Conservation (phyloP, 192 early-diverging fungal genomes). For the Funneliformis geosporum region DNA sequence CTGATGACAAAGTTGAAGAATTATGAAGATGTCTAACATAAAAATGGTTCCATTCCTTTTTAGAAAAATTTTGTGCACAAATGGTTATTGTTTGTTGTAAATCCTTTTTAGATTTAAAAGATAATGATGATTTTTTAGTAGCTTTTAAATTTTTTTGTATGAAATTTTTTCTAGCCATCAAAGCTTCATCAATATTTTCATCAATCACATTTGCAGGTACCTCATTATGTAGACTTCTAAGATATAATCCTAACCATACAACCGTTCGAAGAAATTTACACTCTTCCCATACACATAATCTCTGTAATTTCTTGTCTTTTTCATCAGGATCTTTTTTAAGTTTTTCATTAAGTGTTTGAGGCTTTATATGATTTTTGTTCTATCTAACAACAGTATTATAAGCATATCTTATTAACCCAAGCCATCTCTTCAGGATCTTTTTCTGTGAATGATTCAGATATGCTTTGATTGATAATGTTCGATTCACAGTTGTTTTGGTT, state of each 20-base stretch:
- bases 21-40: slow-evolving; percentile 12
- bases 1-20: slow-evolving; percentile 13
- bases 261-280: slow-evolving; percentile 8
- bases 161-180: background rate
- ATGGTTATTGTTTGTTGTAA: background rate
- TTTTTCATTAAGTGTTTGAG: background rate
- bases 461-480: background rate
- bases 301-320: slow-evolving; percentile 17
- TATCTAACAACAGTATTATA: slow-evolving; percentile 5
- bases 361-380: background rate
- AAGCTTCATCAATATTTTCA: slow-evolving; percentile 15
- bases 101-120: slow-evolving; percentile 19
- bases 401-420: background rate
- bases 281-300: background rate
- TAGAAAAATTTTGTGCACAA: slow-evolving; percentile 22
- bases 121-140: slow-evolving; percentile 14
- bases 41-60: background rate
- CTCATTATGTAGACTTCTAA: slow-evolving; percentile 21
- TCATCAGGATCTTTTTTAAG: slow-evolving; percentile 7
- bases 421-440: slow-evolving; percentile 1
- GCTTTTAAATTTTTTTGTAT: slow-evolving; percentile 22
- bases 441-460: slow-evolving; percentile 3
- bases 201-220: background rate
- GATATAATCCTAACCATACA: slow-evolving; percentile 26
- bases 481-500: background rate